Conservation (phyloP, 140 eudicot genomes). For the Stevia rebaudiana region DNA sequence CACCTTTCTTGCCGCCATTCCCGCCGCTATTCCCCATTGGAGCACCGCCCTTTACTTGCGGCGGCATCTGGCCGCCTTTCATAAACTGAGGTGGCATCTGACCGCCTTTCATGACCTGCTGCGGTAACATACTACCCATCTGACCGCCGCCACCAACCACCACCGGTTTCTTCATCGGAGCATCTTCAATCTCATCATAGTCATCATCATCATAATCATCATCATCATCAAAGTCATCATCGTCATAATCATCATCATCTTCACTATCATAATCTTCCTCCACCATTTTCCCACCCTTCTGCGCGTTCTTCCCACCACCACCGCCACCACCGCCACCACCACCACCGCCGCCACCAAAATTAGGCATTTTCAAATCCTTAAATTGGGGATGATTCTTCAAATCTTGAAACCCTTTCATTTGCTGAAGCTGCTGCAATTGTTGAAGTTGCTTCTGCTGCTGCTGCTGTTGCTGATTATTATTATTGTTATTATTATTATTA, state of each 20-base stretch:
- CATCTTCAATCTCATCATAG: slow-evolving; percentile 58
- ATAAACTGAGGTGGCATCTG: slow-evolving; percentile 34
- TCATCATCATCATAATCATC: slow-evolving; percentile 53
- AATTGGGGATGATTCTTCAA: slow-evolving; percentile 55
- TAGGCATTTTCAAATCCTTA: slow-evolving; percentile 61
- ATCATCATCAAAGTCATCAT: slow-evolving; percentile 37
- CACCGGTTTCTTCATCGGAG: slow-evolving; percentile 50
- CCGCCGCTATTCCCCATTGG: slow-evolving; percentile 35
- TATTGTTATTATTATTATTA: slow-evolving; percentile 1
- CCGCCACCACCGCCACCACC: slow-evolving; percentile 15
- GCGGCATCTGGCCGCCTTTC: slow-evolving; percentile 47
- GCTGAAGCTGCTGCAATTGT: slow-evolving; percentile 37
- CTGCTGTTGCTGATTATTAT: slow-evolving; percentile 18
- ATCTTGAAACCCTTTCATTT: slow-evolving; percentile 70
- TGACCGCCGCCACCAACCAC: slow-evolving; percentile 33
- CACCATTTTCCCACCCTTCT: slow-evolving; percentile 51
- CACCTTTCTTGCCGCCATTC: slow-evolving; percentile 50
- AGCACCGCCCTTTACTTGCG: slow-evolving; percentile 30
- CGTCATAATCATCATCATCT: slow-evolving; percentile 23
- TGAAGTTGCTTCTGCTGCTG: slow-evolving; percentile 47
- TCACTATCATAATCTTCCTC: slow-evolving; percentile 48
- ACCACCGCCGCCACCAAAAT: slow-evolving; percentile 22
- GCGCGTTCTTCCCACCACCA: slow-evolving; percentile 19
- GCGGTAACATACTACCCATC: slow-evolving; percentile 40
- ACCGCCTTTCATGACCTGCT: slow-evolving; percentile 42